These are phyloP conservation scores for Haemoproteus tartakovskyi DNA, from an alignment of 169 alveolate genomes.

Conservation along the genomic window DNA sequence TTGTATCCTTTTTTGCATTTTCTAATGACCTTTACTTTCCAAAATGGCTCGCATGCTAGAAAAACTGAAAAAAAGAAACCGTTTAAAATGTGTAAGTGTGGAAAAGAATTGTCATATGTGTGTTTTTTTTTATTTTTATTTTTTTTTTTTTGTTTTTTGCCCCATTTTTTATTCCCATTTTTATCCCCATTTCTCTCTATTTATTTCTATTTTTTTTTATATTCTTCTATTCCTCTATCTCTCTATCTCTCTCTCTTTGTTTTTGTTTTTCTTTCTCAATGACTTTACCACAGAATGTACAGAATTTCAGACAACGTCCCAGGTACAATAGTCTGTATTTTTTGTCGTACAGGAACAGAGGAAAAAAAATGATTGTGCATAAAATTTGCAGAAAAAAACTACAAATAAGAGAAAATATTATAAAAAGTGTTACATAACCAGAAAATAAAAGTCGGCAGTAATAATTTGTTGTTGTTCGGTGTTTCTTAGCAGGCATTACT, in stretches of 20 bases:
- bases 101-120: neutral
- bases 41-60: conserved; percentile 70
- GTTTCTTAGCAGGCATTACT: too few relatives aligned
- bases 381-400: neutral
- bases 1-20: conserved; percentile 32
- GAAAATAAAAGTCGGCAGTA: neutral
- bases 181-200: too few relatives aligned
- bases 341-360: conserved; percentile 15
- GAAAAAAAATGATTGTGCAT: conserved; percentile 21
- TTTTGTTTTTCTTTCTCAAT: too few relatives aligned
- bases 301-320: conserved; percentile 5
- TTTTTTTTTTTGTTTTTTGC: too few relatives aligned
- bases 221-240: too few relatives aligned
- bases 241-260: too few relatives aligned
- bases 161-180: too few relatives aligned
- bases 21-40: conserved; percentile 65
- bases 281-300: conserved; percentile 1
- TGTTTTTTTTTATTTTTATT: conserved; percentile 1
- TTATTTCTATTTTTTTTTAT: too few relatives aligned
- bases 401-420: neutral
- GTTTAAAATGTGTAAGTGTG: neutral
- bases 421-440: neutral
- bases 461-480: too few relatives aligned
- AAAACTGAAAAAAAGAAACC: neutral
- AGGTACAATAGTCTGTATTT: neutral